Evolutionary conservation across 176 grass and related monocot genomes (phyloP), one percentile per base, ranked within the genome.

Genomic region (sorghum (Sorghum bicolor)): DNA sequence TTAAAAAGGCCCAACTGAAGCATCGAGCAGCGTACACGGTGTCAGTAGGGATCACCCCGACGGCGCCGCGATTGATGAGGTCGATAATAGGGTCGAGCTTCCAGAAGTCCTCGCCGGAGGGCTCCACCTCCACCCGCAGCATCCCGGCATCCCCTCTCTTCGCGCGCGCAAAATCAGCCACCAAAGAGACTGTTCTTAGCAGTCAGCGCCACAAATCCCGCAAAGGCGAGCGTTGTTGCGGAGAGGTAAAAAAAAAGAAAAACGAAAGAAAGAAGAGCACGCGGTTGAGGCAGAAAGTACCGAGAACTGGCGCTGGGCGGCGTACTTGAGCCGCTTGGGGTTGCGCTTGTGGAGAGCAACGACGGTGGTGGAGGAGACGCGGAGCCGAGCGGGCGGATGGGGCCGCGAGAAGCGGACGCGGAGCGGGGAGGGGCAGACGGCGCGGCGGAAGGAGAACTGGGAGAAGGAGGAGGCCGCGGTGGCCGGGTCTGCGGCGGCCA

Each of bases 261-360:
- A 6, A 37, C 3, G 11, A 45, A 52, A 5, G 5, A 20, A 20
- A 52, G 19, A 12, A 28, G 62, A 28, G 24, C 12, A 30, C 28
- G 8, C 8, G 8, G 5, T 24, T 25, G 24, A 78, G 57, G n/a
- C 0, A 32, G 63, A 63, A 28, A 50, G 48, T 66, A 98, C 92
- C 88, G 86, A 88, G 87, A 98, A 95, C 75, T 82, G 67, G 80
- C 92, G 90, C 66, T 89, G 74, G 82, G 92, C 70, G 53, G 76
- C 81, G 86, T 98, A 93, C 80, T 98, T 98, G 72, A 98, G 88
- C 72, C 91, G 89, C 84, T 93, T 98, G 57, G 90, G 92, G 91
- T 90, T 98, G 72, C 90, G 86, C 89, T 95, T 98, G 70, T 93
- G 82, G 32, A 95, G 65, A 31, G 93, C 92, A 20, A 88, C 83